Evolutionary conservation across 176 grass and related monocot genomes (phyloP), one percentile per base, ranked within the genome.

Genomic region (Carex pumila): DNA sequence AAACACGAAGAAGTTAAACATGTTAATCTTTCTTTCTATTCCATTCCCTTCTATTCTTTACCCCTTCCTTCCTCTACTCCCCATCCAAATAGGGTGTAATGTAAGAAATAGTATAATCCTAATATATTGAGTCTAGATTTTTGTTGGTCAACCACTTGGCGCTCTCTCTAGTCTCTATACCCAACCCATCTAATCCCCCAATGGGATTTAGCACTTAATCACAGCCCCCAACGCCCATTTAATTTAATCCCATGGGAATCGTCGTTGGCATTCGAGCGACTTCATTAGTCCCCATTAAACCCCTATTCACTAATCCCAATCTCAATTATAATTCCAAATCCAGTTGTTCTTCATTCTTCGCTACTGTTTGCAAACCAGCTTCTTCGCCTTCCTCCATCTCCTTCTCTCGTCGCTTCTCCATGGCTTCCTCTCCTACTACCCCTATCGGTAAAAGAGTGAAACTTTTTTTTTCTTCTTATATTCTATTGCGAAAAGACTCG

Each of bases 371-470:
- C 57, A 49, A 7, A 61, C 32, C 13, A 37, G 22, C 18, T 39
- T 39, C 32, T 62, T 2, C 60, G 22, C 17, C 45, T 83, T 31
- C 47, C 17, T 47, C 59, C 10, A 9, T 37, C 5, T 60, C 54
- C 60, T 12, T 8, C 21, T 45, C 10, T 36, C 37, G 37, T 18
- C 21, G 61, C 22, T 36, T 68, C 60, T 67, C 81, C 15, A 83
- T 83, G 81, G 81, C 81, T 68, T 83, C 60, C 55, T 80, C 77
- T 53, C 61, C 61, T 15, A 29, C 29, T 67, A 45, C 80, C 3
- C 61, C 58, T 18, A 66, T 66, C 21, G 60, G 81, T 83, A 83
- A 50, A 0, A 19, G 15, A 15, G 31, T 6, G 4, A 5, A 60
- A 60, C 14, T n/a, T 76, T 21, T 18, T 62, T 15, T 32, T 56